phyloP scores from a whole-genome alignment of 2,329 filamentous ascomycete genomes.

The Plenodomus biglobosus region DNA sequence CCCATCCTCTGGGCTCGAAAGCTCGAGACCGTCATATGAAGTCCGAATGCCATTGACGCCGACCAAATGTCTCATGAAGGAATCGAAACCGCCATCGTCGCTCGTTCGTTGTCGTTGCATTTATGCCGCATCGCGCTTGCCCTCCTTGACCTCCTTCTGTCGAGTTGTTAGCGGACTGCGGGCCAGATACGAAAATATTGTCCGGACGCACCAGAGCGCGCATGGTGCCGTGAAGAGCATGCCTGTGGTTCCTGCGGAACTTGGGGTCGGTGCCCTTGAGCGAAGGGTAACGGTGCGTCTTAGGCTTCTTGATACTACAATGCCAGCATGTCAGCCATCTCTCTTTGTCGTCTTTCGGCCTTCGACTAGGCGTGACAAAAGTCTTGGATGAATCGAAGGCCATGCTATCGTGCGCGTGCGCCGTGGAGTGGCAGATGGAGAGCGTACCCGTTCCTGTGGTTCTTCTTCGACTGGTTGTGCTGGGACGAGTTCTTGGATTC shows the following conservation, averaged over 20 bases:
- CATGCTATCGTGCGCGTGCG: constrained; percentile 13
- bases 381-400: background rate
- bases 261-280: constrained; percentile 99
- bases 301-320: constrained; percentile 98
- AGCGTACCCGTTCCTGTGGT: constrained; percentile 96
- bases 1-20: constrained; percentile 40
- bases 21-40: constrained; percentile 42
- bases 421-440: constrained; percentile 6
- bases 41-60: constrained; percentile 48
- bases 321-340: constrained; percentile 21
- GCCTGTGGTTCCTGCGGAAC: constrained; percentile 99
- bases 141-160: constrained; percentile 97
- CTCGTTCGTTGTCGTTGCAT: constrained; percentile 39
- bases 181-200: background rate
- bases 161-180: constrained; percentile 29
- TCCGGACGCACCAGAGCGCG: constrained; percentile 81
- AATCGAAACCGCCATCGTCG: constrained; percentile 42
- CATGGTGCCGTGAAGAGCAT: constrained; percentile 98
- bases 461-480: constrained; percentile 98
- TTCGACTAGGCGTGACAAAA: background rate
- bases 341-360: constrained; percentile 4
- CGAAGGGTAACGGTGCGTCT: constrained; percentile 98
- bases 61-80: constrained; percentile 45
- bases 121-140: constrained; percentile 87
- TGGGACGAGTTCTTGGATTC: constrained; percentile 99